Evolutionary conservation across 495 filamentous ascomycete species (phyloP).

Genomic region (Podospora comata): DNA sequence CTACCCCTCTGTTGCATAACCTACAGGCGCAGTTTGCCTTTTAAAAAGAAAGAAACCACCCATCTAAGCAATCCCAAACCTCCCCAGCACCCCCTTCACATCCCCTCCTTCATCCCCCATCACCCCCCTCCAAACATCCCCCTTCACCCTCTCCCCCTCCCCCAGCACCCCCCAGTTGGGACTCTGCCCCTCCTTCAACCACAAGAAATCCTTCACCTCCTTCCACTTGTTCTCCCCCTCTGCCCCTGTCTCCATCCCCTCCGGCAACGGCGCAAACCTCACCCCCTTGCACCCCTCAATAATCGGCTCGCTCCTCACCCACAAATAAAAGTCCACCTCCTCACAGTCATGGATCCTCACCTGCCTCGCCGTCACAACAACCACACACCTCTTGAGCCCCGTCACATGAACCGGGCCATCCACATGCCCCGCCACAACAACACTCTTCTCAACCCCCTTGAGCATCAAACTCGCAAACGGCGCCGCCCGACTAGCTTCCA

Average conservation of each 20-base stretch:
- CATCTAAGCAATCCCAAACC: conserved; percentile 43
- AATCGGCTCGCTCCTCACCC: conserved; percentile 79
- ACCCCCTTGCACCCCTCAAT: conserved; percentile 83
- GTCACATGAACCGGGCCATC: conserved; percentile 81
- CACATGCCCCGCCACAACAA: conserved; percentile 75
- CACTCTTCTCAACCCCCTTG: conserved; percentile 62
- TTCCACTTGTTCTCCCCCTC: conserved; percentile 63
- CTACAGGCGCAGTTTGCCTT: too few relatives aligned
- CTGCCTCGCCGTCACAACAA: conserved; percentile 76
- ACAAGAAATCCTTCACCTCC: conserved; percentile 95
- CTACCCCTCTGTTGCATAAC: too few relatives aligned
- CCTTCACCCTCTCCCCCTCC: conserved; percentile 55
- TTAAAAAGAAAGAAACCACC: conserved; percentile 2
- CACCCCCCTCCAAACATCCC: conserved; percentile 66
- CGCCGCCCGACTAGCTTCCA: conserved; percentile 36
- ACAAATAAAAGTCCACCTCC: conserved; percentile 77
- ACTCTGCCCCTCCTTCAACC: conserved; percentile 78
- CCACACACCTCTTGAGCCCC: conserved; percentile 62
- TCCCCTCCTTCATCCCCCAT: conserved; percentile 61
- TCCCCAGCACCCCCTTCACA: conserved; percentile 65
- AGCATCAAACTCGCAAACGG: conserved; percentile 73
- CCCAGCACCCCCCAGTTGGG: conserved; percentile 81
- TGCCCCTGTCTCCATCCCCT: conserved; percentile 50
- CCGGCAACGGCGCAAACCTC: conserved; percentile 72
- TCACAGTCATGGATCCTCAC: conserved; percentile 86